Evolutionary conservation across 2,329 filamentous ascomycete species (phyloP).

Genomic region (Sarocladium kiliense): DNA sequence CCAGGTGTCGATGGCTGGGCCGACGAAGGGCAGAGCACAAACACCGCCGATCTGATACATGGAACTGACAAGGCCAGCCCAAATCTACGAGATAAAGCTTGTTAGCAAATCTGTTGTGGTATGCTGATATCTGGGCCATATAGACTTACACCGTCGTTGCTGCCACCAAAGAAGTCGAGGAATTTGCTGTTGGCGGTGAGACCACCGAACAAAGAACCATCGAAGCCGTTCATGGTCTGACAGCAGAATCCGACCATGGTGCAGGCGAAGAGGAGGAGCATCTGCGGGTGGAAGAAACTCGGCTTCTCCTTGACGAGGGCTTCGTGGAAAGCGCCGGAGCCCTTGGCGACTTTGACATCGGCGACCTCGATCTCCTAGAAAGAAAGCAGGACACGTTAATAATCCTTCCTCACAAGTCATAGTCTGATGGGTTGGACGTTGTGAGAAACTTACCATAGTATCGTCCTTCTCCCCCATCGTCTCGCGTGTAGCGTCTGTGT

Average conservation of each 20-base stretch:
- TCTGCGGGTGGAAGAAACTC: constrained; percentile 23
- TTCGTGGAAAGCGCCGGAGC: constrained; percentile 36
- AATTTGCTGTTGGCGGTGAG: constrained; percentile 37
- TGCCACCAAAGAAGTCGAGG: constrained; percentile 31
- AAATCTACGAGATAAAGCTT: constrained; percentile 28
- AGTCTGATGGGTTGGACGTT: no score
- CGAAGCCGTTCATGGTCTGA: constrained; percentile 47
- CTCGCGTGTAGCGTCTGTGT: background rate
- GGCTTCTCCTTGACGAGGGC: constrained; percentile 49
- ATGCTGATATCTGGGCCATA: no score
- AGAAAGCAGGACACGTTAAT: no score
- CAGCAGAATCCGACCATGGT: constrained; percentile 44
- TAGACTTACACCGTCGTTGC: constrained; percentile 30
- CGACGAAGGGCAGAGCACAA: constrained; percentile 38
- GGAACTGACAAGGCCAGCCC: constrained; percentile 43
- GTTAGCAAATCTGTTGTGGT: no score
- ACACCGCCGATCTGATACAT: constrained; percentile 49
- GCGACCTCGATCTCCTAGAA: constrained; percentile 18
- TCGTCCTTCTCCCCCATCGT: background rate
- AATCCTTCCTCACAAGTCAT: no score
- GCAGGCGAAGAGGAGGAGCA: constrained; percentile 31
- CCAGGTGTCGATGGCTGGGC: constrained; percentile 39
- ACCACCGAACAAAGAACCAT: constrained; percentile 46
- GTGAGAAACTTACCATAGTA: background rate
- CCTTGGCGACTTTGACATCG: constrained; percentile 13